Conservation (phyloP, 305 asterid species). For the Withania somnifera region DNA sequence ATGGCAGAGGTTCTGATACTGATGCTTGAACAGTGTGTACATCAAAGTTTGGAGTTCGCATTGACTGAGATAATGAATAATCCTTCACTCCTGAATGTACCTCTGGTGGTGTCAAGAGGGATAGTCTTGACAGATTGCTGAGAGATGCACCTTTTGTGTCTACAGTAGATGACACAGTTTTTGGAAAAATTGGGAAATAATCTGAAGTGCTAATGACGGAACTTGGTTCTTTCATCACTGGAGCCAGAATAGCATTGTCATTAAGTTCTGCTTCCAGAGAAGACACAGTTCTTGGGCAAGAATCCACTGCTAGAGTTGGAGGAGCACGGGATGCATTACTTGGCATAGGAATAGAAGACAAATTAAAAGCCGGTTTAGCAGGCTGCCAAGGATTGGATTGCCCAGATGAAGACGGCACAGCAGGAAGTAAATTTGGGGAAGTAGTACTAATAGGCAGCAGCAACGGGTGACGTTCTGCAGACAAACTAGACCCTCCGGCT, state of each 20-base stretch:
- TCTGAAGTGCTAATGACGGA: constrained; percentile 3
- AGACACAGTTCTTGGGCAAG: background rate
- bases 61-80: background rate
- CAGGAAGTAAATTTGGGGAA: background rate
- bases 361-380: background rate
- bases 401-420: background rate
- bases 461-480: background rate
- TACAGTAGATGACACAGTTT: background rate
- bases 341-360: background rate
- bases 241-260: constrained; percentile 1
- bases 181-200: background rate
- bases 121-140: background rate
- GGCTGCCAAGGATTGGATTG: constrained; percentile 3
- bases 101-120: background rate
- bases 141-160: background rate
- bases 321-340: background rate
- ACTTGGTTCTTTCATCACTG: background rate
- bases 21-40: background rate
- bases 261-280: background rate
- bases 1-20: background rate
- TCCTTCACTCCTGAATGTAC: background rate
- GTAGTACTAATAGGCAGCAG: background rate
- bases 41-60: background rate
- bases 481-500: constrained; percentile 1
- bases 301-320: background rate